Conservation (phyloP, 768 basidiomycete species). For the Pholiota microspora region DNA sequence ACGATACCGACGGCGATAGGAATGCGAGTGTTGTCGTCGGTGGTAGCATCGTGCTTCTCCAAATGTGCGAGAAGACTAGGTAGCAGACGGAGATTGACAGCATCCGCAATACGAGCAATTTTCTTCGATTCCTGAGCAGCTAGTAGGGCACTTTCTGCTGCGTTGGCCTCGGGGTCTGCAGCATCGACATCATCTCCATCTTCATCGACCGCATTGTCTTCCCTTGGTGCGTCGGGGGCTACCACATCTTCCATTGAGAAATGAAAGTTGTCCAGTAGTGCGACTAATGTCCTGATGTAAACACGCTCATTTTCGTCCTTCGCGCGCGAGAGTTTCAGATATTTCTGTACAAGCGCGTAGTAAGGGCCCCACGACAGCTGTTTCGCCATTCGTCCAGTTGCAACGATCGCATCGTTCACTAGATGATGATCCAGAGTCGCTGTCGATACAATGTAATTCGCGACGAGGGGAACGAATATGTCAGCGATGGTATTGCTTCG, state of each 20-base stretch:
- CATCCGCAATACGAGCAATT: slow-evolving; percentile 59
- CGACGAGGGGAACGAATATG: slow-evolving; percentile 84
- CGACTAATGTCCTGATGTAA: slow-evolving; percentile 81
- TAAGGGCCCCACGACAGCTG: slow-evolving; percentile 85
- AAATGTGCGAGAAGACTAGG: slow-evolving; percentile 79
- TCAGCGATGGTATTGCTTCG: slow-evolving; percentile 71
- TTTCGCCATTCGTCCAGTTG: slow-evolving; percentile 76
- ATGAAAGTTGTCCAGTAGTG: slow-evolving; percentile 87
- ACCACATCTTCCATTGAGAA: slow-evolving; percentile 75
- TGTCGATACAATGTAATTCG: slow-evolving; percentile 70
- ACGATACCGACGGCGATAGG: slow-evolving; percentile 87
- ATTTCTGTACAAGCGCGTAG: slow-evolving; percentile 75
- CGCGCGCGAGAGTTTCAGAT: slow-evolving; percentile 63
- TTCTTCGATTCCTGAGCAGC: slow-evolving; percentile 15
- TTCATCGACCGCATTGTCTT: slow-evolving; percentile 22
- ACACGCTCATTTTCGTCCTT: slow-evolving; percentile 76
- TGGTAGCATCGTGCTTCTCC: slow-evolving; percentile 74
- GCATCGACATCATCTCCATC: slow-evolving; percentile 32
- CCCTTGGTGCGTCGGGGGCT: slow-evolving; percentile 26
- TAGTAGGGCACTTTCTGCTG: slow-evolving; percentile 4
- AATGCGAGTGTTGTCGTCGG: slow-evolving; percentile 83
- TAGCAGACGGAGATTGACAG: slow-evolving; percentile 72
- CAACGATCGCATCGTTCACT: slow-evolving; percentile 82
- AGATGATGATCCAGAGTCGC: slow-evolving; percentile 77
- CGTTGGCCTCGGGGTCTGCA: slow-evolving; percentile 20